A percentile compares a stretch with the other conserved stretches of the same genome.
These are phyloP conservation scores for Carpinus fangiana DNA, from an alignment of 306 rosid species.

Conservation along the genomic window DNA sequence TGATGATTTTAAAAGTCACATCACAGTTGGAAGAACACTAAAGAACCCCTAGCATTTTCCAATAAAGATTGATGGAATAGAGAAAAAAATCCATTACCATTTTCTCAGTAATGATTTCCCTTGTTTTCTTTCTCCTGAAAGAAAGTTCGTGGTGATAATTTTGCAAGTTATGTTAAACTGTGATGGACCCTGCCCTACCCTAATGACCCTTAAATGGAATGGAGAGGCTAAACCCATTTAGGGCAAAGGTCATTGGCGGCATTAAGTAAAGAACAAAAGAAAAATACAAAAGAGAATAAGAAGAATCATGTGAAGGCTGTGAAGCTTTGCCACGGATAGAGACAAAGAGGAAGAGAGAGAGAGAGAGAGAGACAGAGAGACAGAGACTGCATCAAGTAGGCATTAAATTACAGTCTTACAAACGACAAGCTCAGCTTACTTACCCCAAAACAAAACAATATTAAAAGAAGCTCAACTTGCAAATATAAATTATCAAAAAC, in stretches of 20 bases:
- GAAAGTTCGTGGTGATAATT: too few relatives aligned
- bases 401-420: conserved; percentile 11
- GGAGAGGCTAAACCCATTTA: too few relatives aligned
- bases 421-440: conserved; percentile 15
- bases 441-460: background rate
- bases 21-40: too few relatives aligned
- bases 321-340: background rate
- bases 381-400: conserved; percentile 5
- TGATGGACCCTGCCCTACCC: too few relatives aligned
- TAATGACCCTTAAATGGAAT: too few relatives aligned
- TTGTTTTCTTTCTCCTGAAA: too few relatives aligned
- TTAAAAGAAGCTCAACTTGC: conserved; percentile 10
- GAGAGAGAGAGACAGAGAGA: too few relatives aligned
- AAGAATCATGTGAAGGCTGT: background rate
- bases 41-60: too few relatives aligned
- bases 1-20: too few relatives aligned
- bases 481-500: conserved; percentile 16
- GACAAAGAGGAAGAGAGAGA: background rate
- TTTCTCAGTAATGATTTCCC: too few relatives aligned
- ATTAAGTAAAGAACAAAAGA: background rate
- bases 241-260: too few relatives aligned
- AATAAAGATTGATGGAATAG: background rate
- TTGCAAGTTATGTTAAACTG: too few relatives aligned
- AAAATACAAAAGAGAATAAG: background rate
- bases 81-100: background rate